phyloP scores from a whole-genome alignment of 2,329 filamentous ascomycete species.

The Diaporthe vexans region DNA sequence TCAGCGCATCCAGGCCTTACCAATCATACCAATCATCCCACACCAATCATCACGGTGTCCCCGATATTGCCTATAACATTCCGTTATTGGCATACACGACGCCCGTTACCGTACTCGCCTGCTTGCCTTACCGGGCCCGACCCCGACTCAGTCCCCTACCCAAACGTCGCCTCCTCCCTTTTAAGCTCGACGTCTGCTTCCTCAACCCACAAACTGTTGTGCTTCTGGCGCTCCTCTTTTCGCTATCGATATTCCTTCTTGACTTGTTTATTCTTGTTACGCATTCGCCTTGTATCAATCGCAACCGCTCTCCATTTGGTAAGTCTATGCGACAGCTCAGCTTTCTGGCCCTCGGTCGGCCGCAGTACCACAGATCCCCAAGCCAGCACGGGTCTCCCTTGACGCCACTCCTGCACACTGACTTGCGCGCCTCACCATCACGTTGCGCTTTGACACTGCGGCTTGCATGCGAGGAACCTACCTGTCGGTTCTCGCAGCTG shows the following conservation, averaged over 20 bases:
- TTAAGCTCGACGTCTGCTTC: slow-evolving; percentile 37
- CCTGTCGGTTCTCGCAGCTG: slow-evolving; percentile 40
- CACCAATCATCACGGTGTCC: slow-evolving; percentile 42
- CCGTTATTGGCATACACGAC: slow-evolving; percentile 39
- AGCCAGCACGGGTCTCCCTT: slow-evolving; percentile 25
- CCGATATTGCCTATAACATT: slow-evolving; percentile 42
- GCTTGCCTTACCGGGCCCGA: slow-evolving; percentile 22
- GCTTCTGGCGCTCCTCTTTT: slow-evolving; percentile 23
- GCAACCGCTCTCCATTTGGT: slow-evolving; percentile 32
- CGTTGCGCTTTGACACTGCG: slow-evolving; percentile 33
- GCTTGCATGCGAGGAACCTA: slow-evolving; percentile 33
- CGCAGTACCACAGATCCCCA: slow-evolving; percentile 5
- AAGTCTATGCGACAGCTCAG: slow-evolving; percentile 35
- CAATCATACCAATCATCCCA: slow-evolving; percentile 33
- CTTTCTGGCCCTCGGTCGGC: slow-evolving; percentile 14
- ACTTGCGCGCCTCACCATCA: slow-evolving; percentile 31
- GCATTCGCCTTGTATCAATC: slow-evolving; percentile 22
- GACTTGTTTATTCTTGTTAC: not conserved
- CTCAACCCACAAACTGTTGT: slow-evolving; percentile 31
- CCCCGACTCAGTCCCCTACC: slow-evolving; percentile 31
- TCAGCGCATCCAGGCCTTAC: slow-evolving; percentile 33
- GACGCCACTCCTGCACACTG: slow-evolving; percentile 21
- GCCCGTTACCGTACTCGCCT: slow-evolving; percentile 26
- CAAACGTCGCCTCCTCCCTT: slow-evolving; percentile 38
- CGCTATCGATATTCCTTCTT: slow-evolving; percentile 12